Base-by-base conservation (phyloP, 306 rosid genomes). In the Fragaria nilgerrensis region DNA sequence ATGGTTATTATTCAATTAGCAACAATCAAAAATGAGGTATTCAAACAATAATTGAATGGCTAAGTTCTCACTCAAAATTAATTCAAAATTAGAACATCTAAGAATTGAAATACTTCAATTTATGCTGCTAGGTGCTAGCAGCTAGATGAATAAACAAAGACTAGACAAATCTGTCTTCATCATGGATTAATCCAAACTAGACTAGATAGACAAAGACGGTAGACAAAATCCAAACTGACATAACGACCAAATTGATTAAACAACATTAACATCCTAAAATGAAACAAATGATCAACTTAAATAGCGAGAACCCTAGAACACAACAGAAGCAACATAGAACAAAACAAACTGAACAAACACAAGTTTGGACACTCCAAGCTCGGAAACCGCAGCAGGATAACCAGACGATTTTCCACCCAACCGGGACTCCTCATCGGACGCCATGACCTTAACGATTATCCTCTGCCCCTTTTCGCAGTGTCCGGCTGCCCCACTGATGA, bases 401-500 rank as follows among this genome's bases (percentile, higher is more conserved):
- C 77, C 84, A 37, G 85, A 68, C 14, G 92, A 86, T 14, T 77
- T 73, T 29, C 73, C 55, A 7, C 32, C 36, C 6, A 80, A 66
- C n/a, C 81, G 62, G 63, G 87, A 22, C 0, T 78, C 82, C 1
- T 81, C 84, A 1, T 81, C 93, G 0, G 55, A 55, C 3, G 72
- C 12, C 84, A 89, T 82, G 5, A 92, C 98, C 76, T 87, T 94
- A 0, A 94, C 80, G 68, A 85, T 88, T 91, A 94, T 83, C 80
- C 75, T 87, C 84, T 94, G 97, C 4, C 97, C 97, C 79, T 62
- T 88, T 32, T 84, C 80, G 59, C 98, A 92, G 80, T 94, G 98
- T 10, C 95, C 94, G 9, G 86, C 66, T 0, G 86, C 90, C 13
- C 97, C 97, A 32, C 98, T 94, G 12, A 94, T 92, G 91, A 92